These are phyloP conservation scores for Fraxinus dipetala DNA, from an alignment of 305 asterid species.

Conservation along the genomic window DNA sequence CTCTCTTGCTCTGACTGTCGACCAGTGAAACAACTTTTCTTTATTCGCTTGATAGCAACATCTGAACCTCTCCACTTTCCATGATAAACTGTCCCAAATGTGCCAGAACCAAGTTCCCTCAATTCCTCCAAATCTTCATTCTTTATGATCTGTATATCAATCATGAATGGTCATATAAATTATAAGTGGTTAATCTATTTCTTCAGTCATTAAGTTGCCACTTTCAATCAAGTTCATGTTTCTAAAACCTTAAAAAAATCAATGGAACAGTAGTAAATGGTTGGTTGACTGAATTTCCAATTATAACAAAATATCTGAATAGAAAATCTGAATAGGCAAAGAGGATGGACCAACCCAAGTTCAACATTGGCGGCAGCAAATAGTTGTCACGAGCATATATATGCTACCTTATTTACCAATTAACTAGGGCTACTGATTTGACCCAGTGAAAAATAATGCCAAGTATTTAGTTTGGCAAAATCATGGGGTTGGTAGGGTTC, in stretches of 20 bases:
- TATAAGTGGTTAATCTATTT: slow-evolving; percentile 17
- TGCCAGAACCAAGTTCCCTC: slow-evolving; percentile 85
- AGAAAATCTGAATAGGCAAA: neutral
- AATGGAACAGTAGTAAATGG: neutral
- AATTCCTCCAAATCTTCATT: slow-evolving; percentile 84
- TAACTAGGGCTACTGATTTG: neutral
- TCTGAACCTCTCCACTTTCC: slow-evolving; percentile 97
- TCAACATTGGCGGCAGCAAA: neutral
- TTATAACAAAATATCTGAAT: neutral
- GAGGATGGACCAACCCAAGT: neutral
- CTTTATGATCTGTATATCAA: slow-evolving; percentile 55
- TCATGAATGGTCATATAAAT: slow-evolving; percentile 17
- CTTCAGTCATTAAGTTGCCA: slow-evolving; percentile 5
- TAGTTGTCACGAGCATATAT: neutral
- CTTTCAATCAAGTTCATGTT: slow-evolving; percentile 8
- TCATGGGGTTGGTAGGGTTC: neutral
- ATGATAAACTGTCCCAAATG: slow-evolving; percentile 91
- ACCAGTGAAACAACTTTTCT: slow-evolving; percentile 77
- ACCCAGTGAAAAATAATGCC: neutral
- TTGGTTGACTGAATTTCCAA: slow-evolving; percentile 8
- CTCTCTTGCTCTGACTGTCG: slow-evolving; percentile 84
- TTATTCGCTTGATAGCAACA: slow-evolving; percentile 88
- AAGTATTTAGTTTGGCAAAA: neutral
- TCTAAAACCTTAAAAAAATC: slow-evolving; percentile 1
- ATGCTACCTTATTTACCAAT: neutral